Base-by-base conservation (phyloP, 2,329 filamentous ascomycete species). In the Alternaria infectoria region DNA sequence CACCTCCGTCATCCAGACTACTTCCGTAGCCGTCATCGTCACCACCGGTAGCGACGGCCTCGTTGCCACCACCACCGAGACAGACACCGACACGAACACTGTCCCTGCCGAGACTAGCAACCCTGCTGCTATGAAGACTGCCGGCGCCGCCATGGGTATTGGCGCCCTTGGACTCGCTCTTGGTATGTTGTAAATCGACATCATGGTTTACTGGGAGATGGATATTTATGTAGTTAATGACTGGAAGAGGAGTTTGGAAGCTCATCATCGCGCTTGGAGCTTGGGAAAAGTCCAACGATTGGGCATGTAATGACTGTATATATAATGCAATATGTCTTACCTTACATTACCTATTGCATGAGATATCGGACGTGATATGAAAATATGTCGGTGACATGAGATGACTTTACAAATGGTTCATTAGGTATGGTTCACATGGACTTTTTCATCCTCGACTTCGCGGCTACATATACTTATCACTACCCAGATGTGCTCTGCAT, bases 141-240 rank as follows among this genome's bases (percentile, higher is more conserved):
- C 65, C 26, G 69, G 64, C 25, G 71, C 66, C 12, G 71, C 65
- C 17, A 62, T 70, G 55, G 71, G 71, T 13, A 19, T 72, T 26
- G 71, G 71, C 36, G 68, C 66, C 10, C 47, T 72, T 17, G 69
- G 69, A 4, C 25, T 74, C 21, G 71, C 66, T 9, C 47, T 74
- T 19, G 69, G 69, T 5, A 64, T 71, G 64, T 59, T 73, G 49
- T 73, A 64, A 30, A 51, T 10, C 15, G 32, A 36, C 32, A 36
- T 36, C 15, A 36, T 36, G 32, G 15, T 36, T 36, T 36, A 36
- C 32, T 9, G 2, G 4, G 15, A 36, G 15, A 36, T 36, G 32
- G 32, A 36, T 36, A 36, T 36, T 36, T 36, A 36, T 36, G 32
- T 36, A 36, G 32, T 36, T 40, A 40, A 40, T 40, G 15, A 40